phyloP scores from a whole-genome alignment of 352 stramenopile species.

The Phytopythium mirpurense region DNA sequence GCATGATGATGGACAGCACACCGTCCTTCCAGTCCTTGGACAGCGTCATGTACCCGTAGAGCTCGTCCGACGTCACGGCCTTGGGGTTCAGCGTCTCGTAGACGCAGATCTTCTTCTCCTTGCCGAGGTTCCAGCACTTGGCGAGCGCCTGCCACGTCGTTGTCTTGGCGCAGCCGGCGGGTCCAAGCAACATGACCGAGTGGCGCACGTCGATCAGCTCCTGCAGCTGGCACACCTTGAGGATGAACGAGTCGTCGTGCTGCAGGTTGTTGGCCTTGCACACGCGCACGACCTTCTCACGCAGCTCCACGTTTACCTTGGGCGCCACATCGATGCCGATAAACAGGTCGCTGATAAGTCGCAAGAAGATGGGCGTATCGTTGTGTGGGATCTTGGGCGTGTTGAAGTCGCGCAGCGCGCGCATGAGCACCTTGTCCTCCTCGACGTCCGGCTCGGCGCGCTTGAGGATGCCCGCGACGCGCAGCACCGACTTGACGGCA shows the following conservation, averaged over 20 bases:
- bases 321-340: constrained; percentile 93
- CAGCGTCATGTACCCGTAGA: constrained; percentile 93
- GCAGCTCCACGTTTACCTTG: constrained; percentile 92
- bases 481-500: constrained; percentile 85
- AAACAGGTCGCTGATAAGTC: constrained; percentile 84
- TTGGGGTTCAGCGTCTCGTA: constrained; percentile 89
- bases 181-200: constrained; percentile 83
- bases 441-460: constrained; percentile 75
- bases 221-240: constrained; percentile 85
- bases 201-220: constrained; percentile 87
- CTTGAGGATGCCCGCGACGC: constrained; percentile 84
- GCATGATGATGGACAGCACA: constrained; percentile 89
- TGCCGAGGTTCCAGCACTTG: constrained; percentile 85
- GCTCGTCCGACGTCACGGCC: constrained; percentile 85
- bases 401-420: constrained; percentile 82
- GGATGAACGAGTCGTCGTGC: constrained; percentile 82
- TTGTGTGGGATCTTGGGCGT: constrained; percentile 86
- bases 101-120: constrained; percentile 87
- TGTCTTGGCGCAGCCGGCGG: constrained; percentile 79
- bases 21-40: constrained; percentile 90
- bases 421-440: constrained; percentile 87
- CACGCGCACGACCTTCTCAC: constrained; percentile 89
- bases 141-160: constrained; percentile 83
- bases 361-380: constrained; percentile 86
- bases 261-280: constrained; percentile 87